Conservation (phyloP, 2,329 filamentous ascomycete genomes). For the Neurospora sp. region DNA sequence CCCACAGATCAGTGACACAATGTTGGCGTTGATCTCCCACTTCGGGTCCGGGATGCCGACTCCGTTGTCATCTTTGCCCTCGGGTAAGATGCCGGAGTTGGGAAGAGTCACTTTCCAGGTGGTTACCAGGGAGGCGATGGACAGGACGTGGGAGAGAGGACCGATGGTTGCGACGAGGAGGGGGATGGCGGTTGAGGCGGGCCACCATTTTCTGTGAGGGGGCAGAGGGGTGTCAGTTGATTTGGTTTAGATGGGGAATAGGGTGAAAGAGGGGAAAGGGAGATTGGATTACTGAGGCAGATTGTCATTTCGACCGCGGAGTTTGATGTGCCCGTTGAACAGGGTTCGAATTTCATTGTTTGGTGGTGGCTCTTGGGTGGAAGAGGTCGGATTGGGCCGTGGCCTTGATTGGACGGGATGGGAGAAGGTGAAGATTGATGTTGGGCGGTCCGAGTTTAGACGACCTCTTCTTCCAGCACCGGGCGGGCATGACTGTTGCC, state of each 20-base stretch:
- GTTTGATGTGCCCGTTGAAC: conserved; percentile 1
- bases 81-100: conserved; percentile 31
- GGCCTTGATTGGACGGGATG: not conserved
- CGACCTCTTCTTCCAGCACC: not conserved
- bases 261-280: not conserved
- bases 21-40: conserved; percentile 55
- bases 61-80: conserved; percentile 38
- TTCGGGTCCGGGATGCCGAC: conserved; percentile 45
- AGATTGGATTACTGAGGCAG: conserved; percentile 4
- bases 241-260: fast-evolving
- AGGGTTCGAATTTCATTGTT: not conserved
- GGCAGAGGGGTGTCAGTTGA: not conserved
- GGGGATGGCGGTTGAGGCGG: conserved; percentile 34
- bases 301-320: conserved; percentile 5
- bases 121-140: conserved; percentile 56
- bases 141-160: conserved; percentile 60
- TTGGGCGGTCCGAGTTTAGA: not conserved
- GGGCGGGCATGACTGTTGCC: not conserved
- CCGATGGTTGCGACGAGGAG: conserved; percentile 59
- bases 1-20: conserved; percentile 51
- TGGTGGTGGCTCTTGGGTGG: not conserved
- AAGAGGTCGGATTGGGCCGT: not conserved
- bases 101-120: conserved; percentile 46
- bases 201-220: conserved; percentile 26
- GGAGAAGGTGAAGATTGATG: not conserved